Percentiles rank a stretch among this genome's conserved stretches.
Conservation (phyloP, 2,329 filamentous ascomycete species). For the Akanthomyces muscarius region DNA sequence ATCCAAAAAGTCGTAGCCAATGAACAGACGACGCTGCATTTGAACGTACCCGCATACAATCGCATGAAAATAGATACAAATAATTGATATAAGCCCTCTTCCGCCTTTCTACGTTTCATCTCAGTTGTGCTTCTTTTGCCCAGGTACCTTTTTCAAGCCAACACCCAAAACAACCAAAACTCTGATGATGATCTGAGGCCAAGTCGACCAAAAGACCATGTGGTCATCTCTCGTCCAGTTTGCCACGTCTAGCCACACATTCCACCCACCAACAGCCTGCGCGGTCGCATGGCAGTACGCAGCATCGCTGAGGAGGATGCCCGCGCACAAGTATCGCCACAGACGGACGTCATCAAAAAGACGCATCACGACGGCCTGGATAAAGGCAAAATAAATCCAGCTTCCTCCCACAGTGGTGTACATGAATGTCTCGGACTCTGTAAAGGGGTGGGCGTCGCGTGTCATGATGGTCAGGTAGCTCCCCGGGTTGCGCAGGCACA, state of each 20-base stretch:
- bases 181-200: slow-evolving; percentile 27
- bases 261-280: slow-evolving; percentile 34
- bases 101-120: too few relatives aligned
- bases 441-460: slow-evolving; percentile 22
- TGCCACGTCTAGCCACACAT: slow-evolving; percentile 21
- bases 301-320: slow-evolving; percentile 35
- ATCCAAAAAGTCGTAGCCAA: too few relatives aligned
- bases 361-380: slow-evolving; percentile 34
- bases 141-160: slow-evolving; percentile 22
- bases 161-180: slow-evolving; percentile 29
- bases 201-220: slow-evolving; percentile 25
- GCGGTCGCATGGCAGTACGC: slow-evolving; percentile 28
- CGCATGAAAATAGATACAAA: not conserved
- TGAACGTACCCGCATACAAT: not conserved
- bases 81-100: too few relatives aligned
- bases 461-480: slow-evolving; percentile 30
- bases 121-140: not conserved
- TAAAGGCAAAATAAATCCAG: slow-evolving; percentile 36
- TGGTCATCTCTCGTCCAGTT: slow-evolving; percentile 31
- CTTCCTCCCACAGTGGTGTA: slow-evolving; percentile 30
- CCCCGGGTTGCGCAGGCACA: slow-evolving; percentile 27
- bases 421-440: slow-evolving; percentile 25
- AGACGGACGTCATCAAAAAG: slow-evolving; percentile 30
- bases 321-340: slow-evolving; percentile 33
- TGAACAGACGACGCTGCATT: not conserved